A percentile compares a stretch with the other conserved stretches of the same genome.
phyloP scores from a whole-genome alignment of 2,329 filamentous ascomycete genomes.

The Fusarium gaditjirri region DNA sequence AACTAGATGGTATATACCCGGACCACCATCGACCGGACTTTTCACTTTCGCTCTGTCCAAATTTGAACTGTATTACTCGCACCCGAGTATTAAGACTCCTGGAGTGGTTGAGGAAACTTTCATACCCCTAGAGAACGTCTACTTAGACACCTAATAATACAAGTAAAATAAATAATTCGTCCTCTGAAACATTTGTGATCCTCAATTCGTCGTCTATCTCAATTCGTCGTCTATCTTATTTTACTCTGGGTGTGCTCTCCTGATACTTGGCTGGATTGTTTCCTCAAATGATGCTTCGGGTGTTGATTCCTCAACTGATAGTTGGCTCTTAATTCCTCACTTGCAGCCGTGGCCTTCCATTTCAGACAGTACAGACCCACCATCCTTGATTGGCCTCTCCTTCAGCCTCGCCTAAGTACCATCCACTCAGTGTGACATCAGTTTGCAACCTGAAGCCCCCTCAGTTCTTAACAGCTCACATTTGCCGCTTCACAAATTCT shows the following conservation, averaged over 20 bases:
- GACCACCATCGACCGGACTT: slow-evolving; percentile 50
- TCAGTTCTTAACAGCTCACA: background rate
- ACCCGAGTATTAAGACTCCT: slow-evolving; percentile 50
- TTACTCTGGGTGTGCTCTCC: background rate
- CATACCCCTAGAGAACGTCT: slow-evolving; percentile 52
- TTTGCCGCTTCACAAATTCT: background rate
- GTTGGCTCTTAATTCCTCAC: too few species aligned
- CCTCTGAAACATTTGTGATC: background rate
- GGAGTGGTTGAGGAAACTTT: slow-evolving; percentile 51
- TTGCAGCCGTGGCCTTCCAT: too few species aligned
- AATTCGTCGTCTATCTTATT: too few species aligned
- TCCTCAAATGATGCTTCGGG: too few species aligned
- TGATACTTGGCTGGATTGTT: background rate
- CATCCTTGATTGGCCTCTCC: background rate
- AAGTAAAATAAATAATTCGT: slow-evolving; percentile 51
- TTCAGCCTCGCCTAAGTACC: background rate
- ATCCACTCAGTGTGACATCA: slow-evolving; percentile 1
- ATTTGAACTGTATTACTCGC: slow-evolving; percentile 54
- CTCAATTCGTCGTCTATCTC: too few species aligned
- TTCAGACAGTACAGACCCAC: background rate
- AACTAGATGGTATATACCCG: slow-evolving; percentile 54
- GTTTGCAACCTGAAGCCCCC: background rate
- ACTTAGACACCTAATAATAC: slow-evolving; percentile 59
- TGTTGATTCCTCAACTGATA: too few species aligned
- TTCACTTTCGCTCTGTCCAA: slow-evolving; percentile 55